phyloP scores from a whole-genome alignment of 345 rosid genomes.

The Kandelia obovata region DNA sequence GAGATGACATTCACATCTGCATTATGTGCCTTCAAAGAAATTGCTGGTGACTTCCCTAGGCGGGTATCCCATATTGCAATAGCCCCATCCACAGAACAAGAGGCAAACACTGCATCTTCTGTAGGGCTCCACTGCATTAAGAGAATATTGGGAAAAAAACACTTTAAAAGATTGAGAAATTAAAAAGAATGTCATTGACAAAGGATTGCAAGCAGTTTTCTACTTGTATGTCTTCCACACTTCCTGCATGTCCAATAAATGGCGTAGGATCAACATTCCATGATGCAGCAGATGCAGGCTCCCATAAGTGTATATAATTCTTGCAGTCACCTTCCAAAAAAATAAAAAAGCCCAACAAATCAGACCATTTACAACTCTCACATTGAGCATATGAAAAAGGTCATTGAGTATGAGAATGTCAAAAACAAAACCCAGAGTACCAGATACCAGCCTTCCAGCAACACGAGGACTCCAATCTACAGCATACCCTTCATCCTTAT shows the following conservation, averaged over 20 bases:
- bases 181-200: neutral
- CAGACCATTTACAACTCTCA: neutral
- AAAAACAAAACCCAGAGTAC: constrained; percentile 32
- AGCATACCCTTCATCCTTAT: constrained; percentile 93
- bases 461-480: constrained; percentile 89
- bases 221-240: constrained; percentile 95
- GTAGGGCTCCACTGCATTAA: constrained; percentile 90
- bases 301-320: constrained; percentile 83
- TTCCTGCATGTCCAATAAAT: constrained; percentile 70
- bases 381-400: constrained; percentile 4
- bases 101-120: constrained; percentile 74
- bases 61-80: constrained; percentile 90
- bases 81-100: constrained; percentile 77
- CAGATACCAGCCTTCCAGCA: constrained; percentile 80
- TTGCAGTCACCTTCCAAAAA: constrained; percentile 69
- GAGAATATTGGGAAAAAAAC: constrained; percentile 12
- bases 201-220: neutral
- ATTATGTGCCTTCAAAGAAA: constrained; percentile 75
- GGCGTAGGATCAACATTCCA: constrained; percentile 82
- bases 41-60: constrained; percentile 57
- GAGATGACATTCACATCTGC: constrained; percentile 96
- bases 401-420: neutral
- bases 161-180: constrained; percentile 2
- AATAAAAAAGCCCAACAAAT: constrained; percentile 6
- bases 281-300: constrained; percentile 65